A percentile compares a stretch with the other conserved stretches of the same genome.
Conservation (phyloP, 106 monocot genomes). For the Dioscorea dumetorum region DNA sequence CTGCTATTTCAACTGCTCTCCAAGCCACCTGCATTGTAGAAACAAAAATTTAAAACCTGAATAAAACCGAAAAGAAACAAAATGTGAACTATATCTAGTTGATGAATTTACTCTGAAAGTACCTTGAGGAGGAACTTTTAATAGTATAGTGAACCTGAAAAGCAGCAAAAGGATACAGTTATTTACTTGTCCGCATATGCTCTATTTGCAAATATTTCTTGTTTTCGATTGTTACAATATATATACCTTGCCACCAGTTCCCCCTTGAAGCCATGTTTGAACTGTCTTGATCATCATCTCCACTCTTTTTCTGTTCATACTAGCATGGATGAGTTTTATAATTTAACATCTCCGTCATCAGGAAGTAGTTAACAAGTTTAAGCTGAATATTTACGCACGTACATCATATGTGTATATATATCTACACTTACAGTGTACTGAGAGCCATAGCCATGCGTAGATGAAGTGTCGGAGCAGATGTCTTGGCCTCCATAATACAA, state of each 20-base stretch:
- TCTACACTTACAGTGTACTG: constrained; percentile 3
- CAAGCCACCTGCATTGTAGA: too few relatives aligned
- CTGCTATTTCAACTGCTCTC: too few relatives aligned
- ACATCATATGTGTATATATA: too few relatives aligned
- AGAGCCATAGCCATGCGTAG: background rate
- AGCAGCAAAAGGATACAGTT: background rate
- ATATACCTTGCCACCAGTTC: constrained; percentile 14
- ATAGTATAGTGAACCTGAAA: constrained; percentile 7
- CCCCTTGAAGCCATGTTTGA: constrained; percentile 10
- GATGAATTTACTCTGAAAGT: too few relatives aligned
- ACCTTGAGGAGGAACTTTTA: background rate
- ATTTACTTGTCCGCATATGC: too few relatives aligned
- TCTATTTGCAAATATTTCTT: background rate
- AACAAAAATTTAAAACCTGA: too few relatives aligned
- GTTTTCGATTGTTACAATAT: background rate
- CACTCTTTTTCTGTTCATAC: constrained; percentile 6
- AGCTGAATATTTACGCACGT: too few relatives aligned
- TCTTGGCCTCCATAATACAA: constrained; percentile 15
- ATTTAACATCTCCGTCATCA: background rate
- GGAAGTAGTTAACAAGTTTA: background rate
- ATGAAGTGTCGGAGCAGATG: background rate
- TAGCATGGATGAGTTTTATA: background rate
- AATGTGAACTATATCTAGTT: too few relatives aligned
- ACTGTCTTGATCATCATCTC: constrained; percentile 3
- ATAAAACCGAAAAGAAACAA: too few relatives aligned